Evolutionary conservation across 257 asterid species (phyloP).

Genomic region (Solanum infundibuliforme): DNA sequence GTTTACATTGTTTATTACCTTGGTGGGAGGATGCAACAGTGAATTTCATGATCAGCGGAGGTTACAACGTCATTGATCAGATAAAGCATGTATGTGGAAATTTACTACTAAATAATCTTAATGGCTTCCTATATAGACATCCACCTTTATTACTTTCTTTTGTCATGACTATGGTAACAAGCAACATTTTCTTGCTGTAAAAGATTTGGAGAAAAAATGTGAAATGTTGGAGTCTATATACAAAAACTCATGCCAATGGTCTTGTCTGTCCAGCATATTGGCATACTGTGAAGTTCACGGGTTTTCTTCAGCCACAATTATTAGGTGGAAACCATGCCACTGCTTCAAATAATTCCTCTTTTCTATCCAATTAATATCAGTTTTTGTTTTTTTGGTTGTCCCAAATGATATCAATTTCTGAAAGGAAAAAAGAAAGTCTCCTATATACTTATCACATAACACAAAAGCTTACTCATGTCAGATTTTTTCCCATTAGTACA

Average conservation of each 20-base stretch:
- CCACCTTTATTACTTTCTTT: neutral
- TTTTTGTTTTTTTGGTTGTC: neutral
- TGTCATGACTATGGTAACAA: neutral
- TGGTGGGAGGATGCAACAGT: slow-evolving; percentile 97
- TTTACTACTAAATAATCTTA: neutral
- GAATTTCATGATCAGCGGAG: slow-evolving; percentile 86
- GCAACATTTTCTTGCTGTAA: neutral
- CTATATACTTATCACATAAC: neutral
- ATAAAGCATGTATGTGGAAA: slow-evolving; percentile 34
- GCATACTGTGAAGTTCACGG: neutral
- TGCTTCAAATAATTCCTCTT: neutral
- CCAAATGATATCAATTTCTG: neutral
- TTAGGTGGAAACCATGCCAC: neutral
- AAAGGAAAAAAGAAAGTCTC: neutral
- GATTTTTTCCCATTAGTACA: neutral
- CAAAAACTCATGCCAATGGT: neutral
- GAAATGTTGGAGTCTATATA: neutral
- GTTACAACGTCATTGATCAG: slow-evolving; percentile 55
- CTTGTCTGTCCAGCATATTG: neutral
- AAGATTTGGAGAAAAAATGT: neutral
- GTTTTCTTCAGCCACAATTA: neutral
- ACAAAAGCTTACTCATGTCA: neutral
- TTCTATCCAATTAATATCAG: neutral
- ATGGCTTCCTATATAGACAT: neutral
- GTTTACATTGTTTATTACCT: slow-evolving; percentile 73